Evolutionary conservation across 139 green algal genomes (phyloP).

Genomic region (Desmodesmus armatus): DNA sequence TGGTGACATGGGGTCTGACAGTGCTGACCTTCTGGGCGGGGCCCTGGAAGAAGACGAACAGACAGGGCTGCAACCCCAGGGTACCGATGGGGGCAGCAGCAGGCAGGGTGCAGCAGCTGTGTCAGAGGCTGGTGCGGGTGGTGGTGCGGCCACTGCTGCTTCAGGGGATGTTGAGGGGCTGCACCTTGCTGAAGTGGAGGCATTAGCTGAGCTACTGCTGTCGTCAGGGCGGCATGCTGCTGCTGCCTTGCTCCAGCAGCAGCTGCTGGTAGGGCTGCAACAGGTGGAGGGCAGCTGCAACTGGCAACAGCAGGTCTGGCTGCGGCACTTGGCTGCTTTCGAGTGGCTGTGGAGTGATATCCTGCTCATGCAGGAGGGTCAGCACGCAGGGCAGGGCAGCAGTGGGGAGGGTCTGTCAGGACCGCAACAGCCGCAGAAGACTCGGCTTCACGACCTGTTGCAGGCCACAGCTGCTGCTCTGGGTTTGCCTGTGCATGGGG

Average conservation of each 20-base stretch:
- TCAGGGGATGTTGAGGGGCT: too few relatives aligned
- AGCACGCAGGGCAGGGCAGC: not conserved
- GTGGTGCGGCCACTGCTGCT: not conserved
- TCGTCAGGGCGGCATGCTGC: not conserved
- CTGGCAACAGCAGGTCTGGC: slow-evolving; percentile 47
- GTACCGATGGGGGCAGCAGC: not conserved
- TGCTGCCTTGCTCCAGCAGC: slow-evolving; percentile 1
- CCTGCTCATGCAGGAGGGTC: slow-evolving; percentile 36
- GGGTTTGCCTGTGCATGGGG: not conserved
- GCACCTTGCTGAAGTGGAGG: not conserved
- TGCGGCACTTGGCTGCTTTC: slow-evolving; percentile 56
- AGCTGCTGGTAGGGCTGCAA: slow-evolving; percentile 16
- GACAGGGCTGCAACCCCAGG: too few relatives aligned
- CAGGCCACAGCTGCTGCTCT: not conserved
- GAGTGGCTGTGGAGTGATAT: slow-evolving; percentile 58
- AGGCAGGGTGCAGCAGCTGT: not conserved
- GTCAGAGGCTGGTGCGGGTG: not conserved
- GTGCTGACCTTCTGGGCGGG: slow-evolving; percentile 7
- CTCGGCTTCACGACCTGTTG: not conserved
- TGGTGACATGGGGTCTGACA: too few relatives aligned
- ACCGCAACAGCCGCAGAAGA: not conserved
- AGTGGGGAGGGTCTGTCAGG: not conserved
- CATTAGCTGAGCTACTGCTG: not conserved
- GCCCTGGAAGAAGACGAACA: not conserved
- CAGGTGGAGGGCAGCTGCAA: slow-evolving; percentile 3